Base-by-base conservation (phyloP, 768 basidiomycete genomes). In the Serendipita vermifera region DNA sequence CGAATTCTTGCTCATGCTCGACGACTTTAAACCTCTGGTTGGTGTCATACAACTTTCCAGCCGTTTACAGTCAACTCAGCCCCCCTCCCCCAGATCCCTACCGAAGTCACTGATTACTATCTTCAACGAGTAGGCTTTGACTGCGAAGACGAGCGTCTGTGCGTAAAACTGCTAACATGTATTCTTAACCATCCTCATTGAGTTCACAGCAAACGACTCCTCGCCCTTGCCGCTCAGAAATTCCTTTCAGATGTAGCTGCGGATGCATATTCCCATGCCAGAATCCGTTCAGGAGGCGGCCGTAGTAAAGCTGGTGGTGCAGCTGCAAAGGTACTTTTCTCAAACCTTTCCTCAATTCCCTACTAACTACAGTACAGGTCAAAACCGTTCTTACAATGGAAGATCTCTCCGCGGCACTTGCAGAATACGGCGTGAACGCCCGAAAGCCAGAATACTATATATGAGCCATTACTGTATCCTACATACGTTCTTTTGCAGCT, bases 81-180 rank as follows among this genome's bases (percentile, higher is more conserved):
- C 54, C 9, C 29, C 7, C 24, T 3, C 43, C 38, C 1, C 9
- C 66, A 97, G 93, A 89, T 98, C 59, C 94, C 94, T 0, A 94
- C 91, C 66, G 93, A 98, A 68, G 90, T 99, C 22, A 96, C 93
- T 3, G 90, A 96, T 64, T 96, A 93, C 68, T 98, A 96, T 70
- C 80, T 99, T 9, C 92, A 98, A 67, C 79, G 85, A 56, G 87
- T 93, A 17, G 96, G 94, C 1, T 97, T 97, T 68, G 92, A 97
- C 62, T 93, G 87, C 64, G 85, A 92, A 59, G 94, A 98, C 65
- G 80, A 91, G 48, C 81, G 94, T 64, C 68, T 98, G 92, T 96
- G 64, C 63, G 83, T 71, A 13, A 38, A 20, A 14, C 31, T 55
- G 11, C 48, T 11, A 9, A 7, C 29, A 33, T 20, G 13, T 51